Evolutionary conservation across 2,329 filamentous ascomycete species (phyloP).

Genomic region (Elsinoe batatas): DNA sequence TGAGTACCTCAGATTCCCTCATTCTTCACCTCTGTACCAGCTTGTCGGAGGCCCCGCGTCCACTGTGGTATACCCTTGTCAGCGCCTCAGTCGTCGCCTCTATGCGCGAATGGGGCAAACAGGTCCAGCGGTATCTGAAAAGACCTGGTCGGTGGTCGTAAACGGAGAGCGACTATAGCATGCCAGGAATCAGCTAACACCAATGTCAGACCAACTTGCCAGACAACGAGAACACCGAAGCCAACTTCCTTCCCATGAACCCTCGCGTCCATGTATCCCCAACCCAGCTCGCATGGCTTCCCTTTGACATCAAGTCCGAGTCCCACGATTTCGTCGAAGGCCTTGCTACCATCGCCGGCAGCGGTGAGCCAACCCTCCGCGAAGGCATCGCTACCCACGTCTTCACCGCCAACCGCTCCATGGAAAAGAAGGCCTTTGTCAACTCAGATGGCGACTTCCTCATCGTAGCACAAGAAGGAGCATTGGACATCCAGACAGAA

Average conservation of each 20-base stretch:
- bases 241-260: constrained; percentile 40
- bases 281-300: constrained; percentile 41
- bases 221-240: constrained; percentile 26
- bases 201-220: constrained; percentile 14
- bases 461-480: constrained; percentile 30
- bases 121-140: no score
- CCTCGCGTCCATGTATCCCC: constrained; percentile 38
- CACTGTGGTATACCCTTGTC: no score
- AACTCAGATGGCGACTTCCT: constrained; percentile 35
- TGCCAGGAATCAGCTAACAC: not conserved
- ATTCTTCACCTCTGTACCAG: no score
- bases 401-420: constrained; percentile 39
- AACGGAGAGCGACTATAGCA: not conserved
- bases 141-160: no score
- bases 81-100: no score
- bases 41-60: no score
- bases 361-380: constrained; percentile 40
- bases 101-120: no score
- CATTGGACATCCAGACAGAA: constrained; percentile 31
- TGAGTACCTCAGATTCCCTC: not conserved
- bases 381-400: constrained; percentile 42
- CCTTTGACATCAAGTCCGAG: constrained; percentile 31
- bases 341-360: constrained; percentile 41
- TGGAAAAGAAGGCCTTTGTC: constrained; percentile 38
- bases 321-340: constrained; percentile 40